These are phyloP conservation scores for Vitis cinerea DNA, from an alignment of 164 flowering plant species.

Conservation along the genomic window DNA sequence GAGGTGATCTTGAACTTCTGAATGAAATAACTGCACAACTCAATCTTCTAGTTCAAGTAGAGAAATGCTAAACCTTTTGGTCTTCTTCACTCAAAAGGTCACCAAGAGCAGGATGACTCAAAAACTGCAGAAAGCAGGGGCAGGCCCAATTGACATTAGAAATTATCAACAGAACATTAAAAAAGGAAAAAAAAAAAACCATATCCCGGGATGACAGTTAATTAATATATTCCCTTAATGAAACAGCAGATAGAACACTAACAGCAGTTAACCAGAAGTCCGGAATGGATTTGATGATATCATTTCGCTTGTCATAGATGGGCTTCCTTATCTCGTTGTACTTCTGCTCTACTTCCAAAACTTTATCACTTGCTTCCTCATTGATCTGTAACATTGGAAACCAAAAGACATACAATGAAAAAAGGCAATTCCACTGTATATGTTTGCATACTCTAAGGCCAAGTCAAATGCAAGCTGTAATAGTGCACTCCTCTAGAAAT, in stretches of 20 bases:
- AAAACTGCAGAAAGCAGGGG: slow-evolving; percentile 53
- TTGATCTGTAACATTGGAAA: slow-evolving; percentile 44
- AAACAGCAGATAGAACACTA: slow-evolving; percentile 24
- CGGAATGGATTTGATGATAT: slow-evolving; percentile 75
- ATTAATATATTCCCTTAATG: background rate
- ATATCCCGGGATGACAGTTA: background rate
- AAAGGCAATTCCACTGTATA: background rate
- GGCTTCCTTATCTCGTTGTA: slow-evolving; percentile 79
- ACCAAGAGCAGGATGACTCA: slow-evolving; percentile 84
- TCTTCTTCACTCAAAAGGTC: slow-evolving; percentile 78
- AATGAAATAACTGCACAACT: background rate
- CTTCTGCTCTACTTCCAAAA: slow-evolving; percentile 87
- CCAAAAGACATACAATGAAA: background rate
- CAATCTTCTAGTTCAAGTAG: background rate
- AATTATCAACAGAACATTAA: background rate
- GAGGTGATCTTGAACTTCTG: background rate
- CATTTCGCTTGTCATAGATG: slow-evolving; percentile 70
- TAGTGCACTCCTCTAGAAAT: no score
- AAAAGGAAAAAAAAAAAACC: background rate
- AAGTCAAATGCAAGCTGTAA: no score
- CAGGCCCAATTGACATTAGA: background rate
- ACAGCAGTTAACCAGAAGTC: slow-evolving; percentile 98
- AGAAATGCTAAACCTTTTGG: slow-evolving; percentile 57
- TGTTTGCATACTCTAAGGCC: no score
- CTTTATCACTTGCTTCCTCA: slow-evolving; percentile 91